Conservation (phyloP, 2,329 filamentous ascomycete genomes). For the Diaporthe capsici region DNA sequence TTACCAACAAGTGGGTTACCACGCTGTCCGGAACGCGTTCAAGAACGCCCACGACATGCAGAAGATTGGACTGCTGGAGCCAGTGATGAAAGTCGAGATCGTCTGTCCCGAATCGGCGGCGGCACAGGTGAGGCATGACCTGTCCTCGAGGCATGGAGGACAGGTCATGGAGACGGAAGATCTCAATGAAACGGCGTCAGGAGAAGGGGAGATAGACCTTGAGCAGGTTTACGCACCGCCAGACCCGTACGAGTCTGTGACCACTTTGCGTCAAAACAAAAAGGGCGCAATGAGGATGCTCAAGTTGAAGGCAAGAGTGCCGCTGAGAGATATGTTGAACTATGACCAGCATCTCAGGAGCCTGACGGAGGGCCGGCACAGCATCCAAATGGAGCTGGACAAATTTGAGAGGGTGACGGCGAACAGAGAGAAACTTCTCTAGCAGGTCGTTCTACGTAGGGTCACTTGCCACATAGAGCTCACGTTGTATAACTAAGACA, state of each 20-base stretch:
- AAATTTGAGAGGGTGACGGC: constrained; percentile 70
- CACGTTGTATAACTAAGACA: not conserved
- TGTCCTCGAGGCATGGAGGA: constrained; percentile 81
- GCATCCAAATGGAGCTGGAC: constrained; percentile 71
- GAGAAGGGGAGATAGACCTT: constrained; percentile 72
- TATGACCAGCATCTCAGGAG: constrained; percentile 92
- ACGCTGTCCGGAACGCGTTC: constrained; percentile 78
- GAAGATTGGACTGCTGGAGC: constrained; percentile 83
- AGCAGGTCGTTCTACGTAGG: constrained; percentile 14
- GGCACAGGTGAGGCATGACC: constrained; percentile 85
- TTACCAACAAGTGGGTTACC: constrained; percentile 73
- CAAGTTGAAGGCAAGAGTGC: constrained; percentile 87
- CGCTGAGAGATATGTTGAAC: constrained; percentile 95
- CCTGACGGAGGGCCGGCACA: constrained; percentile 85
- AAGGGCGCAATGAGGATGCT: constrained; percentile 64
- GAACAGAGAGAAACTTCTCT: constrained; percentile 65
- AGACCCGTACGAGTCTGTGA: constrained; percentile 80
- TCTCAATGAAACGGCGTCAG: constrained; percentile 54
- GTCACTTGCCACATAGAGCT: not conserved
- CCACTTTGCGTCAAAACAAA: constrained; percentile 66
- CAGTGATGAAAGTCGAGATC: constrained; percentile 92
- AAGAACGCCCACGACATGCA: constrained; percentile 69
- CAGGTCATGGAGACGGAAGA: constrained; percentile 80
- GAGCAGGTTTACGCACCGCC: constrained; percentile 86
- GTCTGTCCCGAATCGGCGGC: constrained; percentile 86